phyloP scores from a whole-genome alignment of 1,139 yeast genomes.

The Yamadazyma atmosphaerica region DNA sequence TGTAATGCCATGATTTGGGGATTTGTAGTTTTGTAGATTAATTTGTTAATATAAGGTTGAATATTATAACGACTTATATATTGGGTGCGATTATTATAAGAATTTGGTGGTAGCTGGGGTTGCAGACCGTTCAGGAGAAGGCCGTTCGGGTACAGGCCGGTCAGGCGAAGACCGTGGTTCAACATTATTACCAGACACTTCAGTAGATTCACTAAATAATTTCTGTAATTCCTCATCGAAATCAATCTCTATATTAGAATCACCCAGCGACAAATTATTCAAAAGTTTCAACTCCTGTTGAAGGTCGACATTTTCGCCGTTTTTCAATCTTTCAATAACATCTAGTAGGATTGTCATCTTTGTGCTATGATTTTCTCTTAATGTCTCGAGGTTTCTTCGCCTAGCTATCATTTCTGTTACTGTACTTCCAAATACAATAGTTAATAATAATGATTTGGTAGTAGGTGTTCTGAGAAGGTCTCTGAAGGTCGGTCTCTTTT shows the following conservation, averaged over 20 bases:
- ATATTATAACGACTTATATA: no score
- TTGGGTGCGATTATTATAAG: no score
- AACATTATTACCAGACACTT: not conserved
- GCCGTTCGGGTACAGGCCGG: not conserved
- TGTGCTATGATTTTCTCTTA: conserved; percentile 29
- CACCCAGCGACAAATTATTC: conserved; percentile 33
- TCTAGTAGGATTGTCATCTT: conserved; percentile 36
- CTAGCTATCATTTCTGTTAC: conserved; percentile 40
- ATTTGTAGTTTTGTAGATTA: conserved; percentile 4
- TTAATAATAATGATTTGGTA: conserved; percentile 39
- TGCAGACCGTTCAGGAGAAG: not conserved
- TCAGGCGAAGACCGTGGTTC: not conserved
- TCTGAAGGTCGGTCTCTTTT: conserved; percentile 19
- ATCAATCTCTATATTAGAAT: conserved; percentile 41
- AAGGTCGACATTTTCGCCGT: conserved; percentile 37
- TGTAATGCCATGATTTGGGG: conserved; percentile 25
- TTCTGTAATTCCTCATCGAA: conserved; percentile 41
- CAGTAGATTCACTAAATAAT: conserved; percentile 21
- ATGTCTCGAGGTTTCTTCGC: conserved; percentile 33
- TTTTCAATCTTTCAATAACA: conserved; percentile 26
- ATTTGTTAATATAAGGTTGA: not conserved
- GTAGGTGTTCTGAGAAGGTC: conserved; percentile 31
- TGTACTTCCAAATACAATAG: conserved; percentile 40
- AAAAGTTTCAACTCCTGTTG: conserved; percentile 40
- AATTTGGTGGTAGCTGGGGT: not conserved